Evolutionary conservation across 257 asterid genomes (phyloP), one percentile per base, ranked within the genome.

Genomic region (Ophiorrhiza pumila): DNA sequence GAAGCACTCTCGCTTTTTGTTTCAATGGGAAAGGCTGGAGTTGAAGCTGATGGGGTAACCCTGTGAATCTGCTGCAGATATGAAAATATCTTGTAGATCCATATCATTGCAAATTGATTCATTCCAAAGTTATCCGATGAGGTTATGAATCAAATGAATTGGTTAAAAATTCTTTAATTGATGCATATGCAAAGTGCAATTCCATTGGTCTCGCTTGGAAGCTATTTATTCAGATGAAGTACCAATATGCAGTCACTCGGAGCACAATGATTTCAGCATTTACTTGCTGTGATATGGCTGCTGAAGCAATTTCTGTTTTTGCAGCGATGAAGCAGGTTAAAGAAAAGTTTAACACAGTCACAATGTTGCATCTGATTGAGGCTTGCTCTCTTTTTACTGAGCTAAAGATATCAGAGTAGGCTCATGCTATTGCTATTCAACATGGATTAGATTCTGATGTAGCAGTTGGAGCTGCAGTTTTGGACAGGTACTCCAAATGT

Each of bases 251-350:
- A 29, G 87, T 93, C 43, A 89, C 96, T 20, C 89, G 98, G 98
- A 91, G 95, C 86, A 88, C 97, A 71, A 93, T 93, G 94, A 91
- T 93, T 75, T 85, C 97, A 25, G 96, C 90, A 68, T 91, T 91
- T 85, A 81, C 89, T 50, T 78, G 73, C 74, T 83, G 95, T 68
- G 90, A 96, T 75, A 80, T 93, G 88, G 96, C 96, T 11, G 89
- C 84, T 71, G 91, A 85, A 80, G 96, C 96, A 47, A 81, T 89
- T 80, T 76, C 80, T 69, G 80, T 88, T 42, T 93, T 87, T 74
- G 73, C 74, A 60, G 82, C 82, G 65, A 89, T 93, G 96, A 82
- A 34, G 45, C 62, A 71, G 77, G 78, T 79, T 47, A 78, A 70
- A 23, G 76, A 77, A 69, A 75, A 77, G 68, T 87, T 90, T n/a